phyloP scores from a whole-genome alignment of 139 green algal species.

The Pseudopediastrum boryanum region DNA sequence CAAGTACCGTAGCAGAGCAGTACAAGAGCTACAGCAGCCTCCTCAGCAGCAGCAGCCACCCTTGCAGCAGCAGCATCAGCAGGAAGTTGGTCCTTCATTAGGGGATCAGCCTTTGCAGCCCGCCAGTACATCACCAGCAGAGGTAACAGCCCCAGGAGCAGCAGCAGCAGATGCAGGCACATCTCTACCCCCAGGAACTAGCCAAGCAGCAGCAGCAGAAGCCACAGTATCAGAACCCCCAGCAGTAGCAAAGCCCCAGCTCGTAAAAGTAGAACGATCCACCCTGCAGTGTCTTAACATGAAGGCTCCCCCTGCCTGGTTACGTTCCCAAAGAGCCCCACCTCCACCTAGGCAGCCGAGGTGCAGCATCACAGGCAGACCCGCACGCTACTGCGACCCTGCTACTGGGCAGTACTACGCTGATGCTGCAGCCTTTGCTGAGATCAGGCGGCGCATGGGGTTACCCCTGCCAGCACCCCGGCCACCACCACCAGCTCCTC shows the following conservation, averaged over 20 bases:
- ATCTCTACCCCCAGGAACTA: no score
- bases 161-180: no score
- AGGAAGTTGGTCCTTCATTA: not conserved
- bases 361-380: slow-evolving; percentile 39
- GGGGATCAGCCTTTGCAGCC: not conserved
- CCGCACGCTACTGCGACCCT: slow-evolving; percentile 41
- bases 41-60: not conserved
- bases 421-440: slow-evolving; percentile 33
- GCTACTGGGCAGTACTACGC: slow-evolving; percentile 21
- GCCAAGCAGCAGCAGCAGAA: no score
- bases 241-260: no score
- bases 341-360: slow-evolving; percentile 11
- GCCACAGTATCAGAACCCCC: not conserved
- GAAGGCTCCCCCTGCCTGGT: slow-evolving; percentile 46
- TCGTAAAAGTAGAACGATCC: not conserved
- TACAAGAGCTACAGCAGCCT: slow-evolving; percentile 14
- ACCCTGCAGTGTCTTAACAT: slow-evolving; percentile 47
- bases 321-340: slow-evolving; percentile 37
- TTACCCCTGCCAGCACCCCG: slow-evolving; percentile 22
- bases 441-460: slow-evolving; percentile 32
- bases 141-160: not conserved
- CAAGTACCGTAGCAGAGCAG: slow-evolving; percentile 38
- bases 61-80: not conserved
- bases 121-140: not conserved
- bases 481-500: not conserved